These are phyloP conservation scores for Sungouiozyma ichnusensis DNA, from an alignment of 805 yeast species.

Conservation along the genomic window DNA sequence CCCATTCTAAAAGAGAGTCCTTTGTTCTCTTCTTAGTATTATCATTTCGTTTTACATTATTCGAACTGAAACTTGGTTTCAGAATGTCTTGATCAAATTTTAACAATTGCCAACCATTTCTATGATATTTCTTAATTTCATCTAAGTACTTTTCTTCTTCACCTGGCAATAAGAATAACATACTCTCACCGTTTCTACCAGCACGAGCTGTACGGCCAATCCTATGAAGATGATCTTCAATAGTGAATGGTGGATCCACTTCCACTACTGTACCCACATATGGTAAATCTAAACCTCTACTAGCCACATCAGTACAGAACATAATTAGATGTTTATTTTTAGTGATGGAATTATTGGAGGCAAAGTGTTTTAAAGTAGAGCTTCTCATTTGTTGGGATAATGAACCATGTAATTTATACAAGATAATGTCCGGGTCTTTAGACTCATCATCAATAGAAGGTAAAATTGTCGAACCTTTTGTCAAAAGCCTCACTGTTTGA, in stretches of 20 bases:
- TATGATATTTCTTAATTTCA: conserved; percentile 47
- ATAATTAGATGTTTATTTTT: conserved; percentile 51
- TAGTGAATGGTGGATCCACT: conserved; percentile 87
- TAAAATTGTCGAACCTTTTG: conserved; percentile 21
- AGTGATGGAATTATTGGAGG: conserved; percentile 31
- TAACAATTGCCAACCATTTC: conserved; percentile 39
- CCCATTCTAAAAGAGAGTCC: conserved; percentile 51
- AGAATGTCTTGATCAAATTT: conserved; percentile 38
- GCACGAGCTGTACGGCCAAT: conserved; percentile 98
- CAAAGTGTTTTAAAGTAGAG: conserved; percentile 57
- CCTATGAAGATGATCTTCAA: conserved; percentile 92
- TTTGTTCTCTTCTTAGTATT: conserved; percentile 17
- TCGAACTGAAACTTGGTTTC: conserved; percentile 28
- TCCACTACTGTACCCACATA: conserved; percentile 78
- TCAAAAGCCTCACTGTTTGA: conserved; percentile 26
- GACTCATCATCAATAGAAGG: conserved; percentile 27
- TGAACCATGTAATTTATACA: conserved; percentile 81
- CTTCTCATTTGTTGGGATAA: conserved; percentile 77
- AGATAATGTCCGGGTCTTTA: conserved; percentile 33
- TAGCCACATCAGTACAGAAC: conserved; percentile 95
- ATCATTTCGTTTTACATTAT: conserved; percentile 28
- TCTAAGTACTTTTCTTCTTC: conserved; percentile 76
- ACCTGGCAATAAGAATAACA: conserved; percentile 78
- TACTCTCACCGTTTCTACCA: conserved; percentile 74
- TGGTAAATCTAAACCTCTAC: conserved; percentile 92